These are phyloP conservation scores for Pycnococcus provasolii DNA, from an alignment of 139 green algal species.

Conservation along the genomic window DNA sequence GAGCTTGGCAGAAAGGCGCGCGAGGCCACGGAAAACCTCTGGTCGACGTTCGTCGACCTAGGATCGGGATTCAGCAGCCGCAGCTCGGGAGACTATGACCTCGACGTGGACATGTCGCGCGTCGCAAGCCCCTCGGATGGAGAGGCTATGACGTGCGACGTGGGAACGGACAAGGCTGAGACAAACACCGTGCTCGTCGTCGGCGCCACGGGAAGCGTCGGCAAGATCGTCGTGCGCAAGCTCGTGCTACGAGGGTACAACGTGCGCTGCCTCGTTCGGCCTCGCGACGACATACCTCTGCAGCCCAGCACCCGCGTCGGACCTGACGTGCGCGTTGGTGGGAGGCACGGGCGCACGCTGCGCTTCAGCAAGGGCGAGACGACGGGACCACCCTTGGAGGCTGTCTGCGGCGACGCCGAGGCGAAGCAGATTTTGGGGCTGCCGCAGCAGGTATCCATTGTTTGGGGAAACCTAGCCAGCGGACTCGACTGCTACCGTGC, in stretches of 20 bases:
- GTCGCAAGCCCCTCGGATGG: background rate
- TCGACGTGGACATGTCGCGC: slow-evolving; percentile 9
- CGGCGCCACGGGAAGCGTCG: slow-evolving; percentile 81
- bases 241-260: slow-evolving; percentile 91
- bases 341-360: too few species aligned
- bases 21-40: slow-evolving; percentile 20
- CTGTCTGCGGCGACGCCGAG: too few species aligned
- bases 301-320: background rate
- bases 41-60: slow-evolving; percentile 25
- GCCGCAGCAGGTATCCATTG: too few species aligned
- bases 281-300: background rate
- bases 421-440: too few species aligned
- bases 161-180: slow-evolving; percentile 51
- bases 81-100: background rate
- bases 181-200: slow-evolving; percentile 87
- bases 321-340: too few species aligned
- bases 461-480: too few species aligned
- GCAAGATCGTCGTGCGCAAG: slow-evolving; percentile 83
- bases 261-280: slow-evolving; percentile 32
- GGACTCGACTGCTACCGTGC: too few species aligned
- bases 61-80: slow-evolving; percentile 15
- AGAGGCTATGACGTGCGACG: slow-evolving; percentile 31
- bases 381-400: too few species aligned
- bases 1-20: slow-evolving; percentile 25
- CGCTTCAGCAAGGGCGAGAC: too few species aligned